These are phyloP conservation scores for Ascochyta pisi DNA, from an alignment of 2,329 filamentous ascomycete genomes.

Conservation along the genomic window DNA sequence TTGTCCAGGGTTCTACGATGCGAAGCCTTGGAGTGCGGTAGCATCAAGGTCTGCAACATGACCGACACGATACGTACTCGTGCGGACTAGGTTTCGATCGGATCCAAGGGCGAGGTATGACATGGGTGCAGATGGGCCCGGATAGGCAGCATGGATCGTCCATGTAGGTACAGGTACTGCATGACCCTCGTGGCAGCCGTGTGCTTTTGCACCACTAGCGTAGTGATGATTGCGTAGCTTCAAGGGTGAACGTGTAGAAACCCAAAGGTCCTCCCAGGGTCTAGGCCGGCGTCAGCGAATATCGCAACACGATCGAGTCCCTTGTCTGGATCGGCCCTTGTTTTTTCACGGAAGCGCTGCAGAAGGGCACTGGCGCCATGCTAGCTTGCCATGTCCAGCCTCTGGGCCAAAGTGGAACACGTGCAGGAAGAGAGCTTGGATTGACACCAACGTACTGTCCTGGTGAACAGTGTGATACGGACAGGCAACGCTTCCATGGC, in stretches of 20 bases:
- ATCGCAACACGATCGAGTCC: not conserved
- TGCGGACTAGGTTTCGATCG: not conserved
- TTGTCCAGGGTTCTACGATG: too few relatives aligned
- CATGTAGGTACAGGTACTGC: not conserved
- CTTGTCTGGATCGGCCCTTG: not conserved
- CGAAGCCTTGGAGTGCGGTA: too few relatives aligned
- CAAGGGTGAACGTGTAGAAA: not conserved
- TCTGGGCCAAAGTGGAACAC: not conserved
- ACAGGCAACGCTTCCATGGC: too few relatives aligned
- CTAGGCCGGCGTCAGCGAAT: constrained; percentile 8
- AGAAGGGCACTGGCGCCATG: not conserved
- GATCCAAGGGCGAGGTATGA: constrained; percentile 3
- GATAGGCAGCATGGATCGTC: constrained; percentile 5
- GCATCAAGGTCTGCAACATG: not conserved
- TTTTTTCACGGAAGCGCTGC: not conserved
- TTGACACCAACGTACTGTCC: not conserved
- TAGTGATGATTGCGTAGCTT: not conserved
- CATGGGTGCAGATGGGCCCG: constrained; percentile 4
- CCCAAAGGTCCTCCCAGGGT: not conserved
- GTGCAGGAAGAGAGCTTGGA: not conserved
- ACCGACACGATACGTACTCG: not conserved
- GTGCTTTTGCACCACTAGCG: not conserved
- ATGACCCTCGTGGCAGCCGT: not conserved
- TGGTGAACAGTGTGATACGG: not conserved
- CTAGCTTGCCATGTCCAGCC: constrained; percentile 6